These are phyloP conservation scores for Pseudocercospora pini-densiflorae DNA, from an alignment of 2,329 filamentous ascomycete species.

Conservation along the genomic window DNA sequence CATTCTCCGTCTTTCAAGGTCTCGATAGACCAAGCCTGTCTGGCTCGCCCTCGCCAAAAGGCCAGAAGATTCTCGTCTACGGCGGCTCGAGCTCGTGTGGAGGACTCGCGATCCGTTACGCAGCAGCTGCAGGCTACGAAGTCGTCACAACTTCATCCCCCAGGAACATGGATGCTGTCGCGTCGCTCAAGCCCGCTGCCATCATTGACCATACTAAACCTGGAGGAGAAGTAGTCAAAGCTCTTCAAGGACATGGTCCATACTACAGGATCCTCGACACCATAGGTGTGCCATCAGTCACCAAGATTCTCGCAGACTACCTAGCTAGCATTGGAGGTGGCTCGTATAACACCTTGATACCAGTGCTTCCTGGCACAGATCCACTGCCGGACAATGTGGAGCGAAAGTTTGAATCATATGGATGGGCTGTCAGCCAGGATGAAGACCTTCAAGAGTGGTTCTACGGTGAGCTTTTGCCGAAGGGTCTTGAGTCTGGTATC, in stretches of 20 bases:
- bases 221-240: background rate
- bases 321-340: background rate
- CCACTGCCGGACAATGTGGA: background rate
- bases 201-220: background rate
- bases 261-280: constrained; percentile 2
- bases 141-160: constrained; percentile 42
- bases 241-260: background rate
- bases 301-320: background rate
- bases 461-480: background rate
- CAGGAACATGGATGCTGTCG: constrained; percentile 43
- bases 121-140: constrained; percentile 51
- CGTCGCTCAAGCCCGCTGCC: background rate
- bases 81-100: constrained; percentile 59
- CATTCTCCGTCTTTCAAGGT: constrained; percentile 17
- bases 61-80: constrained; percentile 54
- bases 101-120: constrained; percentile 54
- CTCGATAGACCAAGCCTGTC: background rate
- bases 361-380: background rate
- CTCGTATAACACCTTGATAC: background rate
- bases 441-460: background rate
- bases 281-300: constrained; percentile 2
- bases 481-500: background rate
- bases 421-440: background rate
- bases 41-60: constrained; percentile 8
- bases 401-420: background rate